Evolutionary conservation across 352 stramenopile species (phyloP), one percentile per base, ranked within the genome.

Genomic region (Phytopythium aichiense): DNA sequence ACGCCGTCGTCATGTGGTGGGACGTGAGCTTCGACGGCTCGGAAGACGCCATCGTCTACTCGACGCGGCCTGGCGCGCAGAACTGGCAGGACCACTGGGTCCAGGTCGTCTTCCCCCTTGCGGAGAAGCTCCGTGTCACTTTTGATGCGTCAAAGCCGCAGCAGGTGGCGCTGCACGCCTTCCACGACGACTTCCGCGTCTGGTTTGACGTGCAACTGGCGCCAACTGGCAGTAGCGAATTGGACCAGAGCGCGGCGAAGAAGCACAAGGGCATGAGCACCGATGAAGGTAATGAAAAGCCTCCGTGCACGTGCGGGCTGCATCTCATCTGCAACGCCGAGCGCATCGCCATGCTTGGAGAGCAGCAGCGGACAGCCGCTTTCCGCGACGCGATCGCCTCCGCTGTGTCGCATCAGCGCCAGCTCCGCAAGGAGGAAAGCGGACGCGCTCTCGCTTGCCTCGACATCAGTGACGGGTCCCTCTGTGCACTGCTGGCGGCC

Each of bases 11-110:
- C 13, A 89, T 94, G 79, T 94, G 84, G 82, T 94, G 84, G 84
- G 66, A 80, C 28, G 79, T 93, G 40, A 80, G 67, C 62, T 92
- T 94, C 46, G 76, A 87, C 55, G 30, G 31, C 22, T 62, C 57
- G 0, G 69, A 77, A 2, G 56, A 89, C 54, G 64, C 30, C 11
- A 58, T 89, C 48, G 65, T 86, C 31, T 94, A 94, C 67, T 92
- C 79, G 16, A 92, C 84, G 18, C 64, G 76, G 61, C 77, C 79
- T 6, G 75, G 63, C 6, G 77, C 59, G 53, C 81, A 92, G 62
- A 91, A 89, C 58, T 94, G 84, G 84, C 84, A 94, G 45, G 84
- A 94, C 54, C 82, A 94, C 67, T 94, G 82, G 84, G 82, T 92
- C 11, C 80, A 88, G 45, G 84, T 94, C 22, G 80, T 91, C 0